Conservation (phyloP, 805 yeast species). For the Debaryomyces tyrocola region DNA sequence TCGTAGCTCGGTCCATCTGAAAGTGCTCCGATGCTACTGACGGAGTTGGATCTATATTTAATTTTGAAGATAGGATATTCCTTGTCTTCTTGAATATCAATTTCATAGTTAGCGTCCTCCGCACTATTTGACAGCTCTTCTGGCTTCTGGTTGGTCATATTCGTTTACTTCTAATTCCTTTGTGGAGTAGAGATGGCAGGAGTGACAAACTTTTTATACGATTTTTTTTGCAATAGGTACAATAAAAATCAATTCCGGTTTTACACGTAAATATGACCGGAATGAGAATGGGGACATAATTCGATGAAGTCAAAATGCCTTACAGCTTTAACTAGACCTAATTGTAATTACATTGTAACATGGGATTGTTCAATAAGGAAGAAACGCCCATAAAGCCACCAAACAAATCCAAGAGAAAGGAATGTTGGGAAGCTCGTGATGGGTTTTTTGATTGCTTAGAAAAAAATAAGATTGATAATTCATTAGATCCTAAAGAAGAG, state of each 20-base stretch:
- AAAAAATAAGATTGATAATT: constrained; percentile 63
- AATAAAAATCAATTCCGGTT: too few relatives aligned
- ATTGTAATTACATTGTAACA: constrained; percentile 12
- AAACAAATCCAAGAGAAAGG: constrained; percentile 64
- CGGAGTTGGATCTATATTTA: constrained; percentile 34
- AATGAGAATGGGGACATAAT: too few relatives aligned
- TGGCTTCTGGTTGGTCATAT: too few relatives aligned
- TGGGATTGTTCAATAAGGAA: constrained; percentile 53
- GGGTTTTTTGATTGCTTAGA: constrained; percentile 73
- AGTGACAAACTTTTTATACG: too few relatives aligned
- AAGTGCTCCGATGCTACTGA: constrained; percentile 13
- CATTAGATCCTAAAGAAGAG: constrained; percentile 55
- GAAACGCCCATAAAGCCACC: constrained; percentile 45
- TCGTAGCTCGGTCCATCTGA: constrained; percentile 12
- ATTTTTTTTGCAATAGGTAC: too few relatives aligned
- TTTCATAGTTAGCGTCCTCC: constrained; percentile 9
- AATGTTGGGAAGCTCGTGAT: constrained; percentile 93
- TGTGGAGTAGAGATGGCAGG: too few relatives aligned
- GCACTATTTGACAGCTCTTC: neutral
- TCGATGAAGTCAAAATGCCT: neutral
- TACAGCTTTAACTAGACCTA: neutral
- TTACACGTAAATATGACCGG: neutral
- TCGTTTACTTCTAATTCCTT: too few relatives aligned
- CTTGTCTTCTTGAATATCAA: constrained; percentile 20
- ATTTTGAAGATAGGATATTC: constrained; percentile 36